Evolutionary conservation across 306 rosid genomes (phyloP).

Genomic region (Dryas octopetala): DNA sequence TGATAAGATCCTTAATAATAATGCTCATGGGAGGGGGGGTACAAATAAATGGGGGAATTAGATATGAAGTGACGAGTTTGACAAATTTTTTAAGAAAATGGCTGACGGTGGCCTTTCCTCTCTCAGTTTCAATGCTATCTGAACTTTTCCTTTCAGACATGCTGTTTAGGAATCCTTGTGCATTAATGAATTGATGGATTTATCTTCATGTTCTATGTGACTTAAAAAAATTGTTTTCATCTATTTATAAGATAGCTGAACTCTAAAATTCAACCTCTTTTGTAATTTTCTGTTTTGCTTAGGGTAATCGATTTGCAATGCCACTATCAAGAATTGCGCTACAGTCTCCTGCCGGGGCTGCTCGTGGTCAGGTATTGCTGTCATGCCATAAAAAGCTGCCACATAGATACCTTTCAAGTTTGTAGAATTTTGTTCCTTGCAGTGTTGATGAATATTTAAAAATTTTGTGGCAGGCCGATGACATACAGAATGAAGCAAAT

Average conservation of each 20-base stretch:
- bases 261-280: slow-evolving; percentile 1
- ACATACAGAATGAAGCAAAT: slow-evolving; percentile 78
- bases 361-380: slow-evolving; percentile 87
- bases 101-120: background rate
- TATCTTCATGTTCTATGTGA: background rate
- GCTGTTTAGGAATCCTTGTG: background rate
- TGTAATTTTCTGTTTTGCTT: slow-evolving; percentile 15
- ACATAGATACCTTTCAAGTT: background rate
- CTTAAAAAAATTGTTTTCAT: background rate
- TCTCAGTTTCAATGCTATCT: background rate
- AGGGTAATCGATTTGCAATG: slow-evolving; percentile 86
- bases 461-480: slow-evolving; percentile 67
- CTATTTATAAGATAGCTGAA: slow-evolving; percentile 14
- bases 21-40: too few species aligned
- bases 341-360: slow-evolving; percentile 87
- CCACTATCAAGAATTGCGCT: slow-evolving; percentile 80
- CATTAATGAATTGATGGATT: background rate
- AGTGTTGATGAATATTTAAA: slow-evolving; percentile 25
- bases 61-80: background rate
- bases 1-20: background rate
- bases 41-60: background rate
- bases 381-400: background rate
- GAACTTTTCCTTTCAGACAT: background rate
- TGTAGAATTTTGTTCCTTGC: slow-evolving; percentile 19
- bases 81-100: background rate